Percentiles rank a stretch among this genome's conserved stretches.
Evolutionary conservation across 192 early-diverging fungal species (phyloP).

Genomic region (Podila horticola): DNA sequence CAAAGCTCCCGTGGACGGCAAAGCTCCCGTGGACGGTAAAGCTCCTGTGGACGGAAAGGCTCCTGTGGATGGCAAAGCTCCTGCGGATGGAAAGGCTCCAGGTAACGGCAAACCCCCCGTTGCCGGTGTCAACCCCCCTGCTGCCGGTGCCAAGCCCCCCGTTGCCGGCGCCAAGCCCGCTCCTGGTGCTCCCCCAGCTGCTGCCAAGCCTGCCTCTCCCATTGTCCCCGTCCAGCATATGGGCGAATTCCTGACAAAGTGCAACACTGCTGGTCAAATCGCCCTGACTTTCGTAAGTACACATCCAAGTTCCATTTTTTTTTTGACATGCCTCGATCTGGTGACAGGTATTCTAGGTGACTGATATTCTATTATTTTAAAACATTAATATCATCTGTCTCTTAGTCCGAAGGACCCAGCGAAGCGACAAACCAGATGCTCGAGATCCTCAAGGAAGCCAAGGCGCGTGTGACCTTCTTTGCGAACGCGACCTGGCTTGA

Average conservation of each 20-base stretch:
- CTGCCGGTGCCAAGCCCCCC: background rate
- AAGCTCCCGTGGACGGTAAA: background rate
- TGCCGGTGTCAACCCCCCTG: background rate
- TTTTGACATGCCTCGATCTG: background rate
- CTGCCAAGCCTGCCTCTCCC: conserved; percentile 20
- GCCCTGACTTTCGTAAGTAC: conserved; percentile 58
- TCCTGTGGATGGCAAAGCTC: background rate
- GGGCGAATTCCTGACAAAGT: conserved; percentile 56
- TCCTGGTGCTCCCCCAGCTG: conserved; percentile 3
- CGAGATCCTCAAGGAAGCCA: conserved; percentile 57
- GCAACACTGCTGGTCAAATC: conserved; percentile 57
- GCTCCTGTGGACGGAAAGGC: background rate
- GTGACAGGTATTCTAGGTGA: background rate
- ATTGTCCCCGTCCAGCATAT: conserved; percentile 39
- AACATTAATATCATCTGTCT: background rate
- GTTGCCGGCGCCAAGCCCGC: background rate
- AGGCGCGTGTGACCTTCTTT: conserved; percentile 64
- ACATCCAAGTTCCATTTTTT: background rate
- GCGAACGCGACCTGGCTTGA: conserved; percentile 64
- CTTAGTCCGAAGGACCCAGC: conserved; percentile 61
- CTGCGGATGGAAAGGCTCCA: background rate
- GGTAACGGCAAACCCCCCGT: background rate
- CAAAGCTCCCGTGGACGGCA: background rate
- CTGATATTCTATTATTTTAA: background rate
- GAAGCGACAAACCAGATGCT: conserved; percentile 65